Conservation (phyloP, 2,329 filamentous ascomycete genomes). For the Colletotrichum truncatum region DNA sequence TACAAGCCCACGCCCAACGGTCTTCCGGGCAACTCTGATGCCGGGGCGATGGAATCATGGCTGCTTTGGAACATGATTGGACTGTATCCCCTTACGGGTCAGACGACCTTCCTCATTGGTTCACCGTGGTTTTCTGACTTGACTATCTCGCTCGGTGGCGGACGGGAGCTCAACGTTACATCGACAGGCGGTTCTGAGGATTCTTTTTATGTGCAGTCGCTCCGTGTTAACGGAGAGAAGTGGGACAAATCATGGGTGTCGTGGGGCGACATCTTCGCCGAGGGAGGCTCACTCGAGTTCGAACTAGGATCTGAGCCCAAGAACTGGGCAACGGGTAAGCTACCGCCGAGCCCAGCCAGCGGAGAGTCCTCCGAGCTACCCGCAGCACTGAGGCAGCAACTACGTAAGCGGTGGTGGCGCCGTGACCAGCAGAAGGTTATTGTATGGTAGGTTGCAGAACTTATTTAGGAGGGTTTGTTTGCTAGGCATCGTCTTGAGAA, state of each 20-base stretch:
- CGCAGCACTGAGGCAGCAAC: not conserved
- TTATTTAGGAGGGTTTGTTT: too few species aligned
- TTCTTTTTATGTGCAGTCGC: conserved; percentile 70
- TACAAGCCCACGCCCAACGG: conserved; percentile 65
- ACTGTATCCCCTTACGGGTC: conserved; percentile 73
- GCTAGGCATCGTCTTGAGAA: not conserved
- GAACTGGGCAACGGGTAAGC: conserved; percentile 67
- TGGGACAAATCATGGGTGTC: conserved; percentile 74
- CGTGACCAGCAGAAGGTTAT: not conserved
- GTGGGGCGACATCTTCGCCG: conserved; percentile 72
- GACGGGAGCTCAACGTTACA: conserved; percentile 64
- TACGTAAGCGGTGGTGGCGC: not conserved
- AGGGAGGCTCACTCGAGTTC: conserved; percentile 71
- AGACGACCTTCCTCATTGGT: conserved; percentile 73
- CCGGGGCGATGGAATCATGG: conserved; percentile 78
- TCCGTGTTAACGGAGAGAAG: conserved; percentile 69
- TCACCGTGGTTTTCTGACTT: conserved; percentile 71
- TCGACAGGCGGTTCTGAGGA: conserved; percentile 58
- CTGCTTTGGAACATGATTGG: conserved; percentile 75
- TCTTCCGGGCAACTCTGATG: conserved; percentile 76
- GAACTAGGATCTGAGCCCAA: conserved; percentile 62
- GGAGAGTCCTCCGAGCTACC: not conserved
- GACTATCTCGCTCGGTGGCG: conserved; percentile 64
- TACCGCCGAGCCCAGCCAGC: conserved; percentile 68
- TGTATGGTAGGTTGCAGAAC: not conserved